Evolutionary conservation across 2,329 filamentous ascomycete genomes (phyloP).

Genomic region (Aspergillus vadensis): DNA sequence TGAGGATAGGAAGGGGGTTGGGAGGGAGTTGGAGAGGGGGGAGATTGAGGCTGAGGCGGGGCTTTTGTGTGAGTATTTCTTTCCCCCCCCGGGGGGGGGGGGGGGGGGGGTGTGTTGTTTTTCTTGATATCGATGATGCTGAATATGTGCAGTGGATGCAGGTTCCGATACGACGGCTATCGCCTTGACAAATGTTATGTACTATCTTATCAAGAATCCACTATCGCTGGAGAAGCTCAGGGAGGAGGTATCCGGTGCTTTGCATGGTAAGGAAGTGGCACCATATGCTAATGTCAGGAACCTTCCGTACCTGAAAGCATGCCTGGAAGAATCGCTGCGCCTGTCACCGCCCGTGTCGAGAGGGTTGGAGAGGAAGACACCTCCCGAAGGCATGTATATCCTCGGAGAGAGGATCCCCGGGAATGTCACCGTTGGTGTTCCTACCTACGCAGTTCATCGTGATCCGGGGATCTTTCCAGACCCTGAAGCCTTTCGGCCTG

Average conservation of each 20-base stretch:
- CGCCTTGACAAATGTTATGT: conserved; percentile 21
- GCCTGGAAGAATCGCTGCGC: not conserved
- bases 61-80: not conserved
- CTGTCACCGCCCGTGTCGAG: not conserved
- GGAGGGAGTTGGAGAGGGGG: not conserved
- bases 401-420: not conserved
- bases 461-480: not conserved
- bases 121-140: not conserved
- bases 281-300: not conserved
- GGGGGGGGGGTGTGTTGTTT: no score
- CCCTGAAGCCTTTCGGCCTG: not conserved
- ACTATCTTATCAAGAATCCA: conserved; percentile 23
- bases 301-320: not conserved
- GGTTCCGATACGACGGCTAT: conserved; percentile 22
- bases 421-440: not conserved
- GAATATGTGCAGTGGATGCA: not conserved
- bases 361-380: not conserved
- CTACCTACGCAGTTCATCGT: not conserved
- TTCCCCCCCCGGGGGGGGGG: no score
- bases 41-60: not conserved
- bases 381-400: not conserved
- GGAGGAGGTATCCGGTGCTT: not conserved
- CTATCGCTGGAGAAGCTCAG: not conserved
- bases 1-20: not conserved
- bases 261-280: not conserved